Evolutionary conservation across 2,329 filamentous ascomycete species (phyloP), one percentile per base, ranked within the genome.

Genomic region (Paraconiothyrium brasiliense): DNA sequence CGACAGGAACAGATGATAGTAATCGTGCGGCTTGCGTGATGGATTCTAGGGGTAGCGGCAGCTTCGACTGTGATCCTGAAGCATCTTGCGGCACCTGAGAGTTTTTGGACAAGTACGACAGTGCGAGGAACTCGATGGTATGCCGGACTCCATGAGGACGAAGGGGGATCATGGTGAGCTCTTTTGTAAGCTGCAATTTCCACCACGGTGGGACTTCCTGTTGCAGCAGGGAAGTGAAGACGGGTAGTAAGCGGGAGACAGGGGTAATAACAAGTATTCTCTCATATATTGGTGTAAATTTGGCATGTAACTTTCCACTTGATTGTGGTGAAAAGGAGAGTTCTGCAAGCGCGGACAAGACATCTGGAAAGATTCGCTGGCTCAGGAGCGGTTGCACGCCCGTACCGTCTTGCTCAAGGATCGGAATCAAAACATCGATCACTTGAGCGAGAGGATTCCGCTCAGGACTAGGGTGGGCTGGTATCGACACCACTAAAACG

Each of bases 71-170:
- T 57, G 72, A 58, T 7, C 66, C 68, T 6, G 68, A 66, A 47
- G 69, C 63, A 8, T 73, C 66, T 35, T 71, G 57, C 57, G 67
- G 77, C 76, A 59, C 79, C 77, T 65, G 80, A 82, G 63, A 85
- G 83, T 77, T 76, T 48, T 77, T 71, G 6, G 73, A 73, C 0
- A 89, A 86, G 63, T 91, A 89, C 7, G 91, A 87, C 1, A 89
- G 85, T 60, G 91, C 90, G 39, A 92, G 83, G 70, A 92, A 92
- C 71, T 92, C 90, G 63, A 92, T 82, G 0, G 88, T 90, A 30
- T 87, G 85, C 37, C 90, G 84, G 14, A 92, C 88, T 20, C 90
- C 90, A 63, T 87, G 84, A 2, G 81, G 78, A 4, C 89, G 83
- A 30, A 91, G 80, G 1, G 90, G 90, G 10, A 92, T 71, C 13